Conservation (phyloP, 305 asterid genomes). For the Coffea humblotiana region DNA sequence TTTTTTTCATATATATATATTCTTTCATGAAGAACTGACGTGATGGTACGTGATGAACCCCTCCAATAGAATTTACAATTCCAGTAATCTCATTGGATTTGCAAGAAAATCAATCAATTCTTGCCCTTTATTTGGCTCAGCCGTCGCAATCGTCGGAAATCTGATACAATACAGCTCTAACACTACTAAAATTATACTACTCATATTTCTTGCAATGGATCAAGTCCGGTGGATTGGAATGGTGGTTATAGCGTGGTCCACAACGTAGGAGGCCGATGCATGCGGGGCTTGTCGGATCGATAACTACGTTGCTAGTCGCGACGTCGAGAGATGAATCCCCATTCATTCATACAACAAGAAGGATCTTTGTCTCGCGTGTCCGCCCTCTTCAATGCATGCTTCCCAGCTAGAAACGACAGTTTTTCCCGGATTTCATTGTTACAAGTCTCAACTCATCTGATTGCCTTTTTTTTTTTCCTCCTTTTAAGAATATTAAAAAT, state of each 20-base stretch:
- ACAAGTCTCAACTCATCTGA: too few species aligned
- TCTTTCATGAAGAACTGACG: too few species aligned
- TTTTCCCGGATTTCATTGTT: background rate
- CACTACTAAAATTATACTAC: background rate
- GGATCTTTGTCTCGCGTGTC: background rate
- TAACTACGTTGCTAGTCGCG: background rate
- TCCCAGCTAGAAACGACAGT: background rate
- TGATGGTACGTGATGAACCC: too few species aligned
- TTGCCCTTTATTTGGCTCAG: background rate
- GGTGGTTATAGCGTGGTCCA: constrained; percentile 3
- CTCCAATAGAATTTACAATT: too few species aligned
- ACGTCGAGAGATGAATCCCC: background rate
- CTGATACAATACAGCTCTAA: background rate
- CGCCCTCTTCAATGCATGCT: background rate
- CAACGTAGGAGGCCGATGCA: too few species aligned
- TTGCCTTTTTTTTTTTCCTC: too few species aligned
- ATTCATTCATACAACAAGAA: background rate
- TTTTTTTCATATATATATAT: too few species aligned
- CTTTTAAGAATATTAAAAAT: too few species aligned
- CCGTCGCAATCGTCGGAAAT: background rate
- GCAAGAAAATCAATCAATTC: too few species aligned
- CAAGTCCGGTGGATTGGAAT: background rate
- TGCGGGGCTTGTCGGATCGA: background rate
- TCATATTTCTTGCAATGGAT: background rate
- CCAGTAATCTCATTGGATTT: too few species aligned